These are phyloP conservation scores for Aspergillus hiratsukae DNA, from an alignment of 2,329 filamentous ascomycete species.

Conservation along the genomic window DNA sequence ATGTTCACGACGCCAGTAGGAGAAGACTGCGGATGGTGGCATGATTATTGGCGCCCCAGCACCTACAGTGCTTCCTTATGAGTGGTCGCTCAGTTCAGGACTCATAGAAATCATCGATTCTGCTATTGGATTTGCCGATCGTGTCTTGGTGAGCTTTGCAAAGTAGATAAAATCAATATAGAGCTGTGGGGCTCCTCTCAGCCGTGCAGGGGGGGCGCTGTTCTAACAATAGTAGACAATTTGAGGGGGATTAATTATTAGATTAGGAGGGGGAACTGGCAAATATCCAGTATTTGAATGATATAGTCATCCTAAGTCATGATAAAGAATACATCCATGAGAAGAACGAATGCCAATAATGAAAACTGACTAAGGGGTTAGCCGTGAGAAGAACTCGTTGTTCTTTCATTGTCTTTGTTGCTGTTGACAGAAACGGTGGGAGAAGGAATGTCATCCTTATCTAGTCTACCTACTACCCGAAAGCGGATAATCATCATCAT, in stretches of 20 bases:
- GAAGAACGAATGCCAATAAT: background rate
- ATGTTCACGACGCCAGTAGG: conserved; percentile 38
- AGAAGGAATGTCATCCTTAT: background rate
- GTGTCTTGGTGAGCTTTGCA: background rate
- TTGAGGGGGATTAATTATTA: background rate
- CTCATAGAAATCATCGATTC: conserved; percentile 11
- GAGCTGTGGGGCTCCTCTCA: conserved; percentile 9
- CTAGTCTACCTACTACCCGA: background rate
- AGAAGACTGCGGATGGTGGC: conserved; percentile 37
- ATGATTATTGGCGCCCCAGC: conserved; percentile 19
- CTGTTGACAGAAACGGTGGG: background rate
- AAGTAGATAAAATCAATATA: conserved; percentile 3
- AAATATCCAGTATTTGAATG: background rate
- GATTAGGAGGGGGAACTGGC: background rate
- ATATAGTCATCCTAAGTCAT: background rate
- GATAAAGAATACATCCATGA: background rate
- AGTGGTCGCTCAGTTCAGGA: conserved; percentile 13
- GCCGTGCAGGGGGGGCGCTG: background rate
- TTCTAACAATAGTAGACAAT: background rate
- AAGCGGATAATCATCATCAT: background rate
- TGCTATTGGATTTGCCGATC: conserved; percentile 5
- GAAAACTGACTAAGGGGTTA: background rate
- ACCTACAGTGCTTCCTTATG: conserved; percentile 13
- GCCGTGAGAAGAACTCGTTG: background rate
- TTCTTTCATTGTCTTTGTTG: background rate